Base-by-base conservation (phyloP, 176 grass and related monocot genomes). In the Ensete glaucum region DNA sequence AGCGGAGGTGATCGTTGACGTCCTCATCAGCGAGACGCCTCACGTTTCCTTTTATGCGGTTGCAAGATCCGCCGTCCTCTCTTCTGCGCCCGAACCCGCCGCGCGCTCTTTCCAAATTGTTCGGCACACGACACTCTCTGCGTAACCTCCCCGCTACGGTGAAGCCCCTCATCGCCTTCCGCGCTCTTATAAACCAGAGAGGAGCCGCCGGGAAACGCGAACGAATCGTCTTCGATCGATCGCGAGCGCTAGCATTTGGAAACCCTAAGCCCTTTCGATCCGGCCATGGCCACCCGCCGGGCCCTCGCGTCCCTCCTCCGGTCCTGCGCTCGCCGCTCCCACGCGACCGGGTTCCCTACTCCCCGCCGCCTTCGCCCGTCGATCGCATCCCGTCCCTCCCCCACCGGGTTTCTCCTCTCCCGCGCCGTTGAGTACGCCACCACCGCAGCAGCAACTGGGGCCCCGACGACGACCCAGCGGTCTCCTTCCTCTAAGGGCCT, bases 241-340 rank as follows among this genome's bases (percentile, higher is more conserved):
- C 64, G 11, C 23, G 25, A 11, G 11, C 14, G 12, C 64, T 67
- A 9, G 22, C 25, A 2, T 24, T 29, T 67, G 10, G 23, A 67
- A 14, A 24, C 64, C 11, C 9, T 27, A 11, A 29, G 9, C 15
- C 10, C 67, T 49, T 17, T 54, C 70, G 51, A 52, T 72, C 50
- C 64, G 64, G 64, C 19, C 16, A 74, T 74, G 72, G 72, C 72
- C 14, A 26, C 72, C 53, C 72, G 72, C 52, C 72, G 72, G 52
- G 53, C 24, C 72, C 53, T 74, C 20, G 20, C 72, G 8, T 74
- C 72, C 53, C 72, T 74, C 12, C 53, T 74, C 22, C 72, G 53
- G 1, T 74, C 72, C 53, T 56, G 53, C 53, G 52, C 23, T 24
- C 72, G 22, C 22, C 72, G 23, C 1, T 58, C 72, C 53, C 25